phyloP scores from a whole-genome alignment of 495 filamentous ascomycete species.

The Neurospora sp. region DNA sequence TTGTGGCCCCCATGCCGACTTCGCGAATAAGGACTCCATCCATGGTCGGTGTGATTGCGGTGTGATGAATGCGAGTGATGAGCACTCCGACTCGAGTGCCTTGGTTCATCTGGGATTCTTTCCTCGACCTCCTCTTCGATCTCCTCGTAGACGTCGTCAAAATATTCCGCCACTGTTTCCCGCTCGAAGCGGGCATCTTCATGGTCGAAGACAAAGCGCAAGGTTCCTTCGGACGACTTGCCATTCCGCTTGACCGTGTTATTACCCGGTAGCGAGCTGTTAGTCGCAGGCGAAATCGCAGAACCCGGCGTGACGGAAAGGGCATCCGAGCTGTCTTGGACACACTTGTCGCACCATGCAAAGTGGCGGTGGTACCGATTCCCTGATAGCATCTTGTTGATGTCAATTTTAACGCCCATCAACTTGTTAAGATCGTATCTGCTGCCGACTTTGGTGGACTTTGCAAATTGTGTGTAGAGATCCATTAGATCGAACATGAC shows the following conservation, averaged over 20 bases:
- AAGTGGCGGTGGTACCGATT: slow-evolving; percentile 24
- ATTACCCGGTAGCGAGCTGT: slow-evolving; percentile 18
- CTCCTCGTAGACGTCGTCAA: slow-evolving; percentile 70
- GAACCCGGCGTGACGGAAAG: slow-evolving; percentile 25
- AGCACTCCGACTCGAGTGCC: slow-evolving; percentile 14
- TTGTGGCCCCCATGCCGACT: slow-evolving; percentile 12
- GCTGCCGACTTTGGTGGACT: slow-evolving; percentile 61
- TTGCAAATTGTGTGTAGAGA: slow-evolving; percentile 69
- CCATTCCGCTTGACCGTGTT: slow-evolving; percentile 32
- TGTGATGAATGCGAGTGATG: slow-evolving; percentile 5
- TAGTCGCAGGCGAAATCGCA: slow-evolving; percentile 28
- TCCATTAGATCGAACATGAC: slow-evolving; percentile 79
- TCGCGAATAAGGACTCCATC: slow-evolving; percentile 17
- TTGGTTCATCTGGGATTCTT: slow-evolving; percentile 25
- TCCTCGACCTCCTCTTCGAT: slow-evolving; percentile 57
- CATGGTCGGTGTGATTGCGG: slow-evolving; percentile 10
- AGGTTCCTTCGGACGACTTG: slow-evolving; percentile 61
- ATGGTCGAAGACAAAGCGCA: slow-evolving; percentile 85
- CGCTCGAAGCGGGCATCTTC: slow-evolving; percentile 64
- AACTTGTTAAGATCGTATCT: slow-evolving; percentile 62
- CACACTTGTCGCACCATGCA: slow-evolving; percentile 33
- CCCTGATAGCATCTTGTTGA: slow-evolving; percentile 63
- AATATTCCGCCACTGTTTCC: slow-evolving; percentile 53
- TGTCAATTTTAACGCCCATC: slow-evolving; percentile 70
- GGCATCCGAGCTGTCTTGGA: slow-evolving; percentile 22